A percentile compares a stretch with the other conserved stretches of the same genome.
phyloP scores from a whole-genome alignment of 2,329 filamentous ascomycete species.

The Pyrenophora teres region DNA sequence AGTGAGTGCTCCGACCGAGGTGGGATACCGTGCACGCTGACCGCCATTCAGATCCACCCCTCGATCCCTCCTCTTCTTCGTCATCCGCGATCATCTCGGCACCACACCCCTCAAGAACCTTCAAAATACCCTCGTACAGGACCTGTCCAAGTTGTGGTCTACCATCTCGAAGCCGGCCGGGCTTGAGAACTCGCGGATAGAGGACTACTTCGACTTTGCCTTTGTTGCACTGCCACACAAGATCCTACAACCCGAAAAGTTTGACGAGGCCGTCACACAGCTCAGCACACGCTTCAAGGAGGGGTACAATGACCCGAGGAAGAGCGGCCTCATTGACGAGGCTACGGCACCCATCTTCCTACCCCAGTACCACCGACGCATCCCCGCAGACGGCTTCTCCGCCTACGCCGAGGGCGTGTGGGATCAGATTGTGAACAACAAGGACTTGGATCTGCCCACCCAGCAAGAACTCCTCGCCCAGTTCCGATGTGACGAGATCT shows the following conservation, averaged over 20 bases:
- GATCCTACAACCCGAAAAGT: slow-evolving; percentile 91
- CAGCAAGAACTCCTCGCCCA: slow-evolving; percentile 96
- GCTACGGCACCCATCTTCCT: slow-evolving; percentile 81
- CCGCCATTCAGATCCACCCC: slow-evolving; percentile 70
- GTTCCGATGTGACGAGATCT: slow-evolving; percentile 96
- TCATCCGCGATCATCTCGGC: slow-evolving; percentile 95
- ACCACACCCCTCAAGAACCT: slow-evolving; percentile 89
- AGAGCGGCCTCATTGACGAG: slow-evolving; percentile 67
- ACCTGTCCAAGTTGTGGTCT: slow-evolving; percentile 89
- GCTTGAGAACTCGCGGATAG: slow-evolving; percentile 84
- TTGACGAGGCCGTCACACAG: slow-evolving; percentile 76
- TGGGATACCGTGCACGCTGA: slow-evolving; percentile 20
- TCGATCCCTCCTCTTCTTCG: slow-evolving; percentile 93
- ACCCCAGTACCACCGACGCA: slow-evolving; percentile 91
- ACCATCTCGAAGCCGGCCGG: slow-evolving; percentile 89
- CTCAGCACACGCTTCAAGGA: slow-evolving; percentile 81
- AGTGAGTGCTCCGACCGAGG: slow-evolving; percentile 61
- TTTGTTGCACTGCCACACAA: slow-evolving; percentile 97
- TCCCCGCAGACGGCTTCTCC: slow-evolving; percentile 95
- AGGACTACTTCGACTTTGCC: slow-evolving; percentile 98
- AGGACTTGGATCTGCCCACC: slow-evolving; percentile 93
- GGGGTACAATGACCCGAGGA: slow-evolving; percentile 73
- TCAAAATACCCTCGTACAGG: slow-evolving; percentile 85
- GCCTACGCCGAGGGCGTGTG: slow-evolving; percentile 92
- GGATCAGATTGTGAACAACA: slow-evolving; percentile 99